These are phyloP conservation scores for Backusella parvicylindrica DNA, from an alignment of 192 early-diverging fungal species.

Conservation along the genomic window DNA sequence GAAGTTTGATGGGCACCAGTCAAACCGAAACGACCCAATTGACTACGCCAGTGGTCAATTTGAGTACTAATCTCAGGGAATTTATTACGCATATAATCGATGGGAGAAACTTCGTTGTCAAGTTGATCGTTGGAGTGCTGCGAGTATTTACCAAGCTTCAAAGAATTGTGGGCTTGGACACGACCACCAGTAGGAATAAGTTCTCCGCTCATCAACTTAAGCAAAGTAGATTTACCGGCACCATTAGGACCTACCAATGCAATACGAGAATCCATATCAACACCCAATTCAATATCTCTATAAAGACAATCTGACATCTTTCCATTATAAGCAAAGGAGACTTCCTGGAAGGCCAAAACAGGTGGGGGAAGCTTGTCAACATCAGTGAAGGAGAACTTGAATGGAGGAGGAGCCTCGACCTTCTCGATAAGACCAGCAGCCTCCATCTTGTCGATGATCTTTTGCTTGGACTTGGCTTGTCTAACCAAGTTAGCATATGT, in stretches of 20 bases:
- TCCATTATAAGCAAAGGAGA: conserved; percentile 91
- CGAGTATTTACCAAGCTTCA: conserved; percentile 95
- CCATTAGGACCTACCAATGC: conserved; percentile 97
- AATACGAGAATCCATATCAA: conserved; percentile 98
- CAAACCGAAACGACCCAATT: conserved; percentile 91
- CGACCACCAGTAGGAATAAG: conserved; percentile 81
- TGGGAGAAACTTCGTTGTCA: conserved; percentile 78
- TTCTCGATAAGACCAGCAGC: conserved; percentile 97
- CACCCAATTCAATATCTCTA: conserved; percentile 85
- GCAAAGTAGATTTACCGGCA: conserved; percentile 93
- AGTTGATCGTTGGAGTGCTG: conserved; percentile 99
- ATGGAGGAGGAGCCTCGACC: conserved; percentile 69
- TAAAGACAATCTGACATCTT: conserved; percentile 83
- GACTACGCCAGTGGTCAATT: conserved; percentile 82
- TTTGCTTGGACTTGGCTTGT: conserved; percentile 98
- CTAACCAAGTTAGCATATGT: conserved; percentile 98
- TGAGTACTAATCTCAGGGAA: conserved; percentile 85
- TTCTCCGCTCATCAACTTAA: conserved; percentile 95
- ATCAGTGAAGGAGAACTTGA: conserved; percentile 88
- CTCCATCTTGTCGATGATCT: conserved; percentile 99
- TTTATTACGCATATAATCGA: conserved; percentile 85
- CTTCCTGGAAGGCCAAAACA: conserved; percentile 89
- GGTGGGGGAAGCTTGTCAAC: conserved; percentile 91
- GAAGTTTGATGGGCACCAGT: conserved; percentile 91
- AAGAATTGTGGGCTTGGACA: conserved; percentile 83